Evolutionary conservation across 768 basidiomycete genomes (phyloP).

Genomic region (Clavaria fumosa): DNA sequence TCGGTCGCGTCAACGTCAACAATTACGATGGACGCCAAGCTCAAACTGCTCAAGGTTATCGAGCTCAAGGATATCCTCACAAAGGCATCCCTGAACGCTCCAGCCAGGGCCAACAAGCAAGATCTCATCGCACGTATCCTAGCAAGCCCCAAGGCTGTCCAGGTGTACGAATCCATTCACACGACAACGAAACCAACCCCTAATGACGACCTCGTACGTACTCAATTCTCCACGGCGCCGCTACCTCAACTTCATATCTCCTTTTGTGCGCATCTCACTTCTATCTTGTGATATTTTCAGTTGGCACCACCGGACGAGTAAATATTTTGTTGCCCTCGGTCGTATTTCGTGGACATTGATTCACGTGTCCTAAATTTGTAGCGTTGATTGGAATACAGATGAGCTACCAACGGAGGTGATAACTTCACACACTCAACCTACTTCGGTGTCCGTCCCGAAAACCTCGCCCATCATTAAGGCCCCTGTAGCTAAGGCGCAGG

Average conservation of each 20-base stretch:
- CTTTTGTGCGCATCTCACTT: no score
- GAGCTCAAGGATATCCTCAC: slow-evolving; percentile 51
- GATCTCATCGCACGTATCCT: slow-evolving; percentile 53
- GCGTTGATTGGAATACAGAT: slow-evolving; percentile 30
- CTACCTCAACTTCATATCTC: slow-evolving; percentile 4
- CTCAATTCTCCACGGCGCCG: not conserved
- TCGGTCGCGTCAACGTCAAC: no score
- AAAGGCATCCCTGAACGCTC: slow-evolving; percentile 31
- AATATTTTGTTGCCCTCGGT: slow-evolving; percentile 5
- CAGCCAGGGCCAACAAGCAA: slow-evolving; percentile 45
- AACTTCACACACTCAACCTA: no score
- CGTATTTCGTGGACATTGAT: no score
- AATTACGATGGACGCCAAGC: not conserved
- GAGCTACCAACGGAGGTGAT: no score
- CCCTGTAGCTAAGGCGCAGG: slow-evolving; percentile 8
- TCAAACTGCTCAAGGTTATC: slow-evolving; percentile 51
- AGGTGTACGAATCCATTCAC: slow-evolving; percentile 26
- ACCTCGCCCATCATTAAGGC: slow-evolving; percentile 9
- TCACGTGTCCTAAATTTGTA: slow-evolving; percentile 10
- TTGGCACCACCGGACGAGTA: slow-evolving; percentile 24
- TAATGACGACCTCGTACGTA: slow-evolving; percentile 18
- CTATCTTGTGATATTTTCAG: no score
- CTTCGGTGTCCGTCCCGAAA: no score
- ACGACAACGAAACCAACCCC: slow-evolving; percentile 16
- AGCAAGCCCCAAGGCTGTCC: slow-evolving; percentile 33